Base-by-base conservation (phyloP, 495 filamentous ascomycete genomes). In the Elaphomyces granulatus region DNA sequence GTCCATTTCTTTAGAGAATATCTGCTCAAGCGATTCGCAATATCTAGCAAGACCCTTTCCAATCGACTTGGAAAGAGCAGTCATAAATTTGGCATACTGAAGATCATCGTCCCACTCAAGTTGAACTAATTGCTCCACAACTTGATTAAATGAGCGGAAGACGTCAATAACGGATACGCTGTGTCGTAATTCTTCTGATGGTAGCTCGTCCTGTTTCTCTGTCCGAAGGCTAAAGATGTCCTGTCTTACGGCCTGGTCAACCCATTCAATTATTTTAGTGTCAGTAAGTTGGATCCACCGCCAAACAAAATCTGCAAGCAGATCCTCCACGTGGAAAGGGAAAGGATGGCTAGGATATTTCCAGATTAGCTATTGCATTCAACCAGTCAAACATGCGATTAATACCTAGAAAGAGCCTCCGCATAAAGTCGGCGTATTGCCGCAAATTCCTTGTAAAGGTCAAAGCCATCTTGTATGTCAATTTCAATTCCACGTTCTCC, bases 1-100 rank as follows among this genome's bases (percentile, higher is more conserved):
- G 49, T 95, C 87, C 90, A 96, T 93, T 57, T 99, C 92, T 52
- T 74, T 82, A 21, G 72, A 70, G 54, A 99, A 99, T 48, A 70
- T 74, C 50, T 81, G 75, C 46, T 96, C 92, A 28, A 95, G 65
- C 21, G 87, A 63, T 51, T 96, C 92, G 54, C 92, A 99, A 54
- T 99, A 96, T 50, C 78, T 74, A 26, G 81, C 76, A 30, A 99
- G 72, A 32, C 84, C 88, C 34, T 70, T 70, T 4, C 85, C 81
- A 39, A 96, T 84, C 0, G 80, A 77, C 51, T 90, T 95, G 10
- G 87, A 78, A 14, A 96, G 53, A n/a, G 84, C 74, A 10, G 92
- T 99, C 87, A 94, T 95, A 61, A 96, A 96, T 46, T 86, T 83
- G 15, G 92, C 90, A 47, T 93, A 80, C 43, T 94, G 87, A 14